Base-by-base conservation (phyloP, 192 early-diverging fungal genomes). In the Entophlyctis helioformis region DNA sequence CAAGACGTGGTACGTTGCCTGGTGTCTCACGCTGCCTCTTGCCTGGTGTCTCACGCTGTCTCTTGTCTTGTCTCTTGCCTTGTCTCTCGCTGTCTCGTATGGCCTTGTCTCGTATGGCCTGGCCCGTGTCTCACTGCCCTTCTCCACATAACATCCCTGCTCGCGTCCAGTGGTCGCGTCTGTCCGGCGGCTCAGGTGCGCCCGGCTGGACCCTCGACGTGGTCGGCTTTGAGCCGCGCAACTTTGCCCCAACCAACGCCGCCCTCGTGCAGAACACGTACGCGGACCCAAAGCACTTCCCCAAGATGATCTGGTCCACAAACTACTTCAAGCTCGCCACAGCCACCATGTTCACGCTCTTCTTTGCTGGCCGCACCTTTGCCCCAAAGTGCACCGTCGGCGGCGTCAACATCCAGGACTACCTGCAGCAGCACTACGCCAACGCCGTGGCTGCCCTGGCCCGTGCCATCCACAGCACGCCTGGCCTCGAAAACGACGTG, bases 251-350 rank as follows among this genome's bases (percentile, higher is more conserved):
- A 2, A 77, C 80, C 33, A 68, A 74, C 18, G 84, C 86, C 11
- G 85, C 85, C 7, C 72, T 84, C 57, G 80, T 87, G n/a, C 86
- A 88, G 42, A 87, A 51, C 69, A 69, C 80, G 25, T 64, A 46
- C 40, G 21, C 52, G 18, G 44, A 54, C 16, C 44, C 48, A n/a
- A 33, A 39, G 1, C 16, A 45, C 21, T 62, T 51, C 31, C 65
- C 57, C 8, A 63, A 22, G 53, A 68, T 44, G 78, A 76, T 83
- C 65, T 88, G 86, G 86, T 73, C 84, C 0, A 85, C 86, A 29
- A 87, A 88, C 59, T 85, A 87, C 51, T 76, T 69, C 25, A 88
- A 88, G 49, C 68, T 88, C 3, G 85, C 84, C 3, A 59, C 66
- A 29, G 74, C 76, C 21, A 87, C 83, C 11, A 88, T 88, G 86